Evolutionary conservation across 73 alveolate species (phyloP).

Genomic region (Tetrahymena thermophila): DNA sequence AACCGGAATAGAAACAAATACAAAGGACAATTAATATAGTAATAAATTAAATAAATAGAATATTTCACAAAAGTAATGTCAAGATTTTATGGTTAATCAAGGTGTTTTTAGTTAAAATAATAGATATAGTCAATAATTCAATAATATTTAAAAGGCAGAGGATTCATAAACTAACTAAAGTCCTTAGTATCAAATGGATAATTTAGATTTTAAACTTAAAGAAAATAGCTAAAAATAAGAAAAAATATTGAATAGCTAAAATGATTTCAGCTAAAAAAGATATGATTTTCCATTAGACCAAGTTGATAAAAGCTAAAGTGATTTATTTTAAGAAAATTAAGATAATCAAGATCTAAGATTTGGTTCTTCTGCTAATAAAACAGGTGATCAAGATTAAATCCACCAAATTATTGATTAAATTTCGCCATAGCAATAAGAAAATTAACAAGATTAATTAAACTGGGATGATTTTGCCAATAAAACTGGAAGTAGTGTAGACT

Average conservation of each 20-base stretch:
- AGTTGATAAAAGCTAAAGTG: neutral
- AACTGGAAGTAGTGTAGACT: neutral
- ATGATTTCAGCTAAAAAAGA: neutral
- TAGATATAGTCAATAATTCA: neutral
- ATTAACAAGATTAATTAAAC: neutral
- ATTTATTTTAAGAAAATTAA: too few species aligned
- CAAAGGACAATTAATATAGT: neutral
- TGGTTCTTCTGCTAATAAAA: neutral
- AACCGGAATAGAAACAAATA: neutral
- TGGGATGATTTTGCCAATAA: neutral
- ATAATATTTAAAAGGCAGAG: neutral
- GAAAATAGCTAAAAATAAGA: neutral
- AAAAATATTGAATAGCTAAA: neutral
- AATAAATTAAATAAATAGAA: neutral
- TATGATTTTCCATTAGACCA: neutral
- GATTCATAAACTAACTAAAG: neutral
- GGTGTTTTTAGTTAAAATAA: neutral
- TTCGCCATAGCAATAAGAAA: neutral
- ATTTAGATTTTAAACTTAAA: neutral
- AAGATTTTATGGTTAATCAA: neutral
- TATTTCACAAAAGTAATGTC: neutral
- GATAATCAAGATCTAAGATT: neutral
- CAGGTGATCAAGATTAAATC: neutral
- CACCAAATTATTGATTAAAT: neutral
- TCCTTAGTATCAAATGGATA: neutral